Percentiles rank a stretch among this genome's conserved stretches.
phyloP scores from a whole-genome alignment of 805 yeast genomes.

The Alloascoidea africana region DNA sequence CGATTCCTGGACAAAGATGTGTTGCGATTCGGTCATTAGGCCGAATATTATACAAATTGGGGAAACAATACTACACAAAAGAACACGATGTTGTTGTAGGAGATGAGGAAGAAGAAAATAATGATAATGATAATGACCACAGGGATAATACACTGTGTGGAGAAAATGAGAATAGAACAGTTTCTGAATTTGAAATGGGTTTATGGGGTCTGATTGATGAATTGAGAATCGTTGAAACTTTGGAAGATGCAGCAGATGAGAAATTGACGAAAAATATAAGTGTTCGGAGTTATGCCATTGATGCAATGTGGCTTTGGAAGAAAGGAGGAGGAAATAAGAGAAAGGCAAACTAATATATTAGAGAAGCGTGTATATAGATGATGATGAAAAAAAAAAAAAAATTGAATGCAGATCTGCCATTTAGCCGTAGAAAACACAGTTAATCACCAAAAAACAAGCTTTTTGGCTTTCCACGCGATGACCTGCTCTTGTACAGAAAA shows the following conservation, averaged over 20 bases:
- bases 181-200: constrained; percentile 30
- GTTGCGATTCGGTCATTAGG: constrained; percentile 82
- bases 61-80: constrained; percentile 37
- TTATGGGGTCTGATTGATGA: constrained; percentile 63
- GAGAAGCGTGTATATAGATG: no score
- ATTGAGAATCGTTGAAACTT: constrained; percentile 44
- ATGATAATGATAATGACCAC: constrained; percentile 24
- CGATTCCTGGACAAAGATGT: constrained; percentile 73
- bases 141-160: no score
- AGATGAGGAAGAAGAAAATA: constrained; percentile 20
- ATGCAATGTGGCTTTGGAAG: constrained; percentile 85
- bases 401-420: no score
- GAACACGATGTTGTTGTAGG: constrained; percentile 18
- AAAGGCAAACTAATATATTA: constrained; percentile 9
- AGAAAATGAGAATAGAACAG: constrained; percentile 21
- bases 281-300: constrained; percentile 71
- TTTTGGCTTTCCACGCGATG: no score
- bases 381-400: no score
- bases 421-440: no score
- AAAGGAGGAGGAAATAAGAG: constrained; percentile 12
- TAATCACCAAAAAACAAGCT: no score
- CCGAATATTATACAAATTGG: constrained; percentile 68
- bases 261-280: constrained; percentile 46
- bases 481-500: no score
- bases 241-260: constrained; percentile 56